Percentiles rank a stretch among this genome's conserved stretches.
Conservation (phyloP, 2,329 filamentous ascomycete genomes). For the Colletotrichum gigasporum region DNA sequence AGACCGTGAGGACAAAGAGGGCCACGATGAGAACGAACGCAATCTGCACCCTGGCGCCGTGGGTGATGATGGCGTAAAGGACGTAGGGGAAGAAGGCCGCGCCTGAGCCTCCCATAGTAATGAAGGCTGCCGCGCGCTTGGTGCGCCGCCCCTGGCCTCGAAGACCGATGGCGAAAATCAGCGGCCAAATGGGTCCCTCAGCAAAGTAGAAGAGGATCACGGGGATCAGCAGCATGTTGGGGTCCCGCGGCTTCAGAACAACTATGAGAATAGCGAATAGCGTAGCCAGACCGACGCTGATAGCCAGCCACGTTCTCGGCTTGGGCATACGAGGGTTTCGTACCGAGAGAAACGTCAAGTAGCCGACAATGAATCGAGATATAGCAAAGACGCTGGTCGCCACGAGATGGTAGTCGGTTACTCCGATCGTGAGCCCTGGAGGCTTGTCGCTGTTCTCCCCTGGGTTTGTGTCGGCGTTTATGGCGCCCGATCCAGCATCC, state of each 20-base stretch:
- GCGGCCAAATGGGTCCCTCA: conserved; percentile 84
- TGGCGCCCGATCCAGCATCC: conserved; percentile 35
- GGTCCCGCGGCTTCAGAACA: conserved; percentile 52
- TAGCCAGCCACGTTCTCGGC: conserved; percentile 75
- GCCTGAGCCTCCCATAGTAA: conserved; percentile 80
- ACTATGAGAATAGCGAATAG: conserved; percentile 62
- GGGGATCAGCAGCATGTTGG: conserved; percentile 65
- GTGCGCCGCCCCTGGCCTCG: conserved; percentile 83
- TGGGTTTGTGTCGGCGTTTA: conserved; percentile 49
- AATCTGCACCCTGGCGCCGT: conserved; percentile 68
- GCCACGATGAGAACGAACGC: conserved; percentile 72
- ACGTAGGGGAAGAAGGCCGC: conserved; percentile 80
- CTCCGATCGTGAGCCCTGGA: conserved; percentile 60
- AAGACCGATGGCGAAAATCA: conserved; percentile 82
- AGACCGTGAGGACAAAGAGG: conserved; percentile 55
- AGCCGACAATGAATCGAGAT: conserved; percentile 75
- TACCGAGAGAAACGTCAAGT: conserved; percentile 68
- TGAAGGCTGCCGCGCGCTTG: conserved; percentile 80
- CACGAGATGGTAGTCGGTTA: conserved; percentile 75
- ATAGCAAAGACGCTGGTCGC: conserved; percentile 78
- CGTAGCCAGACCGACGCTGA: conserved; percentile 69
- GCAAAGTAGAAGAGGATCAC: conserved; percentile 80
- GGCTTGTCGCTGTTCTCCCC: conserved; percentile 50
- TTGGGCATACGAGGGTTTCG: conserved; percentile 62
- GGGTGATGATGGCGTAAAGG: conserved; percentile 72